A percentile compares a stretch with the other conserved stretches of the same genome.
Conservation (phyloP, 1,284 basidiomycete species). For the Waitea zeae region DNA sequence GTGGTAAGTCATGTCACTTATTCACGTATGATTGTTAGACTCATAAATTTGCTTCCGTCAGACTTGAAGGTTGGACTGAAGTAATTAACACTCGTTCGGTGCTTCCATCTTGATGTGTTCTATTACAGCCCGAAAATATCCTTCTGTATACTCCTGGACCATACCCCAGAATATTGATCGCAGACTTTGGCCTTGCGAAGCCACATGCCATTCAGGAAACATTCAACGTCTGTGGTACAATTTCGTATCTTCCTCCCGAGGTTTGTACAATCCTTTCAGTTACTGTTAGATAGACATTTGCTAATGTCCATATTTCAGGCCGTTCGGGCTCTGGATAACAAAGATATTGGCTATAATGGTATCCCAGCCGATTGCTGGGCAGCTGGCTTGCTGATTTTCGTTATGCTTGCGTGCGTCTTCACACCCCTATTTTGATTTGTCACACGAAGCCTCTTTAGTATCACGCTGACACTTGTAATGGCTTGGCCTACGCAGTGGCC, state of each 20-base stretch:
- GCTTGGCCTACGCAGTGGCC: constrained; percentile 26
- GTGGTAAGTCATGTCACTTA: constrained; percentile 40
- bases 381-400: constrained; percentile 58
- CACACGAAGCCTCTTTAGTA: constrained; percentile 8
- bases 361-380: constrained; percentile 80
- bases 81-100: background rate
- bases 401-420: constrained; percentile 71
- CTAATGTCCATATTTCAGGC: too few species aligned
- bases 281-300: too few species aligned
- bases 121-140: constrained; percentile 71
- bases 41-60: constrained; percentile 13
- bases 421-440: too few species aligned
- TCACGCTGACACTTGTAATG: constrained; percentile 1
- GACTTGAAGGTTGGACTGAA: constrained; percentile 45
- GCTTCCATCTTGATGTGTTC: background rate
- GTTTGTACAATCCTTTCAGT: too few species aligned
- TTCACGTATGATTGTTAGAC: background rate
- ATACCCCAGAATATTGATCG: constrained; percentile 70
- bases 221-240: constrained; percentile 66
- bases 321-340: constrained; percentile 57
- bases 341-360: constrained; percentile 53
- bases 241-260: constrained; percentile 75
- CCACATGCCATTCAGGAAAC: constrained; percentile 63
- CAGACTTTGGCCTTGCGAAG: constrained; percentile 78
- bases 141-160: constrained; percentile 56